phyloP scores from a whole-genome alignment of 257 asterid species.

The Phtheirospermum japonicum region DNA sequence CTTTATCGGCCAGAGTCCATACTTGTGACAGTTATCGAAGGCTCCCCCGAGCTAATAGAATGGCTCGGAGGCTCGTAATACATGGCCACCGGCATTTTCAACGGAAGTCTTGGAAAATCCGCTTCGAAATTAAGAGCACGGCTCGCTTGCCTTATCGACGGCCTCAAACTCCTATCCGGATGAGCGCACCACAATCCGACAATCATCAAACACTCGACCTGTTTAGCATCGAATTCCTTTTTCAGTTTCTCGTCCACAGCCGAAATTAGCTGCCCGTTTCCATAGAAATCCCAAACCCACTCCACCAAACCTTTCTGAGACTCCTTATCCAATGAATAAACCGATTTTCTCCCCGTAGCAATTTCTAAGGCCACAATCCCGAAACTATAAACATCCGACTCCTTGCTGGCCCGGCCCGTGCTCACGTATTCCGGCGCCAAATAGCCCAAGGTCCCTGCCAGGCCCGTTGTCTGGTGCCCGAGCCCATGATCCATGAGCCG shows the following conservation, averaged over 20 bases:
- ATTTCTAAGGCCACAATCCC: slow-evolving; percentile 38
- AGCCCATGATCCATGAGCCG: slow-evolving; percentile 29
- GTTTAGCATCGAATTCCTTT: slow-evolving; percentile 8
- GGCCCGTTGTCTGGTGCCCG: slow-evolving; percentile 28
- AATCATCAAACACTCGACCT: slow-evolving; percentile 27
- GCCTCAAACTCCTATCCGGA: slow-evolving; percentile 28
- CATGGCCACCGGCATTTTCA: slow-evolving; percentile 11
- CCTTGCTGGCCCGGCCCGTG: slow-evolving; percentile 33
- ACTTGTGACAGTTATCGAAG: slow-evolving; percentile 9
- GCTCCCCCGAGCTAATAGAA: neutral
- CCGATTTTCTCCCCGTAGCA: slow-evolving; percentile 28
- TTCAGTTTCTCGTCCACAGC: slow-evolving; percentile 23
- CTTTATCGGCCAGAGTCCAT: slow-evolving; percentile 15
- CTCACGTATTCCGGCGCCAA: slow-evolving; percentile 33
- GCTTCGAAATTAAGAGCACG: slow-evolving; percentile 28
- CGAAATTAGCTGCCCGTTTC: slow-evolving; percentile 21
- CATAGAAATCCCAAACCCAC: slow-evolving; percentile 35
- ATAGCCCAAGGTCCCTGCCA: slow-evolving; percentile 36
- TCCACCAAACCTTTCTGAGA: slow-evolving; percentile 11
- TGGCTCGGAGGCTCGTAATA: neutral
- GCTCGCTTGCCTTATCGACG: slow-evolving; percentile 28
- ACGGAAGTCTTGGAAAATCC: slow-evolving; percentile 16
- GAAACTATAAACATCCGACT: slow-evolving; percentile 38
- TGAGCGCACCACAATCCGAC: slow-evolving; percentile 44
- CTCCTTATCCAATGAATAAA: neutral